These are phyloP conservation scores for Apiospora phragmitis DNA, from an alignment of 2,329 filamentous ascomycete genomes.

Conservation along the genomic window DNA sequence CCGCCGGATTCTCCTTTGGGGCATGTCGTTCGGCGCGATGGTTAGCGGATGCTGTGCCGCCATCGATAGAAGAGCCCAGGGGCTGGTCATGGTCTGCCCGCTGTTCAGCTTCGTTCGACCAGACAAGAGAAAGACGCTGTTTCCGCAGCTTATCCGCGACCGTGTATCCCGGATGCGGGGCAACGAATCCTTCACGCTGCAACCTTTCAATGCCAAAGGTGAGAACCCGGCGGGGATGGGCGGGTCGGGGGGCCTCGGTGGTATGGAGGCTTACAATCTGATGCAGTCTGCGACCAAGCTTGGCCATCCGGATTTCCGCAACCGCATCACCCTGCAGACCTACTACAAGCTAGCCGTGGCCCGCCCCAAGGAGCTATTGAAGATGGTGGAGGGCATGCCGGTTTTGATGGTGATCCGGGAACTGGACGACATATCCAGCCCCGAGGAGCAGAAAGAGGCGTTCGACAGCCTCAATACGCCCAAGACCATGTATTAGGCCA, in stretches of 20 bases:
- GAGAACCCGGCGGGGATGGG: background rate
- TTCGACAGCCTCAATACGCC: background rate
- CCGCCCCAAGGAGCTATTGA: constrained; percentile 21
- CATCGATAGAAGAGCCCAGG: constrained; percentile 20
- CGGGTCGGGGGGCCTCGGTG: constrained; percentile 11
- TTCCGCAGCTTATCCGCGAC: constrained; percentile 15
- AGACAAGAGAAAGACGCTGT: constrained; percentile 16
- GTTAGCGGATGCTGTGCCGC: constrained; percentile 19
- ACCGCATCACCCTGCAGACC: constrained; percentile 29
- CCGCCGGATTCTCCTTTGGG: constrained; percentile 22
- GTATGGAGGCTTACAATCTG: constrained; percentile 16
- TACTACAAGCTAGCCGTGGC: constrained; percentile 27
- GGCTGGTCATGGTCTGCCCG: constrained; percentile 23
- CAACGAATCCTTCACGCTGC: background rate
- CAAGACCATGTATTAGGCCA: background rate
- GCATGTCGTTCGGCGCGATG: constrained; percentile 23
- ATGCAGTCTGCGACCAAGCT: constrained; percentile 18
- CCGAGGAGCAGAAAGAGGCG: constrained; percentile 12
- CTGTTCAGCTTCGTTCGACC: constrained; percentile 20
- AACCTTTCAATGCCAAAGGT: background rate
- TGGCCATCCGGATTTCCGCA: constrained; percentile 22
- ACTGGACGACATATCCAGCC: constrained; percentile 27
- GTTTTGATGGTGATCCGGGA: constrained; percentile 30
- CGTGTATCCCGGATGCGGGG: background rate
- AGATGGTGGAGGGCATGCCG: constrained; percentile 19